Percentiles rank a stretch among this genome's conserved stretches.
Evolutionary conservation across 768 basidiomycete genomes (phyloP).

Genomic region (Leccinum boreale): DNA sequence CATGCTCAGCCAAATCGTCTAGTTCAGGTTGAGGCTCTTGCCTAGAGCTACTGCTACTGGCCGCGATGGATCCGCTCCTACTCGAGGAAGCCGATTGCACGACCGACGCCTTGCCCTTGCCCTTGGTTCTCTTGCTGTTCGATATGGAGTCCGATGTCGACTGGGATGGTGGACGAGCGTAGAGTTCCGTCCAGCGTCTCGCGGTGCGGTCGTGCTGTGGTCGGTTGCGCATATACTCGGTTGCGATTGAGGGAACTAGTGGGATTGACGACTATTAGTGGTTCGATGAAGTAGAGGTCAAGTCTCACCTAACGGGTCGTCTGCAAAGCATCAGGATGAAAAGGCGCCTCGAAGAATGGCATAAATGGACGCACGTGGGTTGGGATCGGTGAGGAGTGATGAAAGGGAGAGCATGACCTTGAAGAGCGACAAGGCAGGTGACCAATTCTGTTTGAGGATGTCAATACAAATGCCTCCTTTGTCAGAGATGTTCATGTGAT

Average conservation of each 20-base stretch:
- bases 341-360: background rate
- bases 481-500: slow-evolving; percentile 88
- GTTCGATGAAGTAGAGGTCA: background rate
- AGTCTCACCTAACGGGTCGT: slow-evolving; percentile 64
- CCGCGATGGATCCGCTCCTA: background rate
- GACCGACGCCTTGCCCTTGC: slow-evolving; percentile 33
- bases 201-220: slow-evolving; percentile 74
- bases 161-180: slow-evolving; percentile 49
- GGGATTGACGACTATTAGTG: slow-evolving; percentile 1
- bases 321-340: slow-evolving; percentile 33
- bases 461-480: slow-evolving; percentile 81
- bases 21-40: slow-evolving; percentile 17
- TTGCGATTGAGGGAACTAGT: slow-evolving; percentile 69
- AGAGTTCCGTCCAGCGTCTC: slow-evolving; percentile 71
- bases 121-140: slow-evolving; percentile 28
- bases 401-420: slow-evolving; percentile 94
- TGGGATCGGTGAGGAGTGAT: slow-evolving; percentile 90
- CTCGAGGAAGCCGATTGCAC: slow-evolving; percentile 4
- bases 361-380: slow-evolving; percentile 64
- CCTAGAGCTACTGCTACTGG: slow-evolving; percentile 15
- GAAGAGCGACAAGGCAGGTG: slow-evolving; percentile 88
- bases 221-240: slow-evolving; percentile 62
- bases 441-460: slow-evolving; percentile 93
- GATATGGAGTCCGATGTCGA: slow-evolving; percentile 10
- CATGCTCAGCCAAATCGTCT: slow-evolving; percentile 32